A percentile compares a stretch with the other conserved stretches of the same genome.
phyloP scores from a whole-genome alignment of 2,329 filamentous ascomycete genomes.

The Cadophora malorum region DNA sequence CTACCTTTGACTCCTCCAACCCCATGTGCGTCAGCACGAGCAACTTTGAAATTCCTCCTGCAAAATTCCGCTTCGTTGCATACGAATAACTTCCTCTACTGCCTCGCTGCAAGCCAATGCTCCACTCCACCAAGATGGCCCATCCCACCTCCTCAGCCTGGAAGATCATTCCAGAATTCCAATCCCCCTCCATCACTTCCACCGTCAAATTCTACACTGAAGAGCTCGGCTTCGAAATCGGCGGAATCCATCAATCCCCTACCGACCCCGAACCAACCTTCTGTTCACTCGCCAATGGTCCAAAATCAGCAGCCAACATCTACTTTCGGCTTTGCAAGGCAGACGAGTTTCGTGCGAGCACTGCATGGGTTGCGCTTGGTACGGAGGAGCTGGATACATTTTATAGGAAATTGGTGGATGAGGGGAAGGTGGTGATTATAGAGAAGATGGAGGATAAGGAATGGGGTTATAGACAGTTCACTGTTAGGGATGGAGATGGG shows the following conservation, averaged over 20 bases:
- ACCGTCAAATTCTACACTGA: slow-evolving; percentile 7
- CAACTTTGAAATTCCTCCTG: not conserved
- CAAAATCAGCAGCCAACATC: slow-evolving; percentile 5
- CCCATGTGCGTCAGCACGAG: not conserved
- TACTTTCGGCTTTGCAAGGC: not conserved
- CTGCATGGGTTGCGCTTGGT: not conserved
- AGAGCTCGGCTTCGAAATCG: slow-evolving; percentile 10
- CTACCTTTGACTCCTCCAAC: not conserved
- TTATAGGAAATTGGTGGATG: not conserved
- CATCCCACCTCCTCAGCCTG: slow-evolving; percentile 8
- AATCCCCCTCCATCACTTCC: not conserved
- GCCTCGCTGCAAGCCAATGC: not conserved
- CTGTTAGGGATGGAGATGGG: slow-evolving; percentile 2
- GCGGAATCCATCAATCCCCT: not conserved
- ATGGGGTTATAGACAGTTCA: slow-evolving; percentile 8
- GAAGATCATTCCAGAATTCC: slow-evolving; percentile 10
- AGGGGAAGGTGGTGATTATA: not conserved
- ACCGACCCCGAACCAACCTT: not conserved
- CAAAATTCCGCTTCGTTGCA: not conserved
- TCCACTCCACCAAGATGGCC: slow-evolving; percentile 1
- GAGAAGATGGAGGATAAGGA: slow-evolving; percentile 1
- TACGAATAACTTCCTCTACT: not conserved
- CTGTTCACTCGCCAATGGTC: not conserved
- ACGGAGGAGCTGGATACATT: not conserved
- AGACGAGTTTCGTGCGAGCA: not conserved